phyloP scores from a whole-genome alignment of 164 flowering plant species.

The Santalum album region DNA sequence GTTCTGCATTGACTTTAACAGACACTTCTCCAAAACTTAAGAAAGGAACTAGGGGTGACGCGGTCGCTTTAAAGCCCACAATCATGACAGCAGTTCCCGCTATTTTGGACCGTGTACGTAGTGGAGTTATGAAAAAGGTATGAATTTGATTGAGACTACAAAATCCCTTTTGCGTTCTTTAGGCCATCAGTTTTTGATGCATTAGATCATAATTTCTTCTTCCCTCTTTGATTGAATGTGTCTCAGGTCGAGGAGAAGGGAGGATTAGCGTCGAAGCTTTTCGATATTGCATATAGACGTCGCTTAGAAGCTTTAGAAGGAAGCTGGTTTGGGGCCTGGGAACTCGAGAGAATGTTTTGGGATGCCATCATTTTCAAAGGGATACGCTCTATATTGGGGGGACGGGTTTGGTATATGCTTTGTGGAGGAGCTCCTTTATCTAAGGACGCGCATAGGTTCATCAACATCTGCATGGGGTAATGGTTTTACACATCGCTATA shows the following conservation, averaged over 20 bases:
- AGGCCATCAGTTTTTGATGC: conserved; percentile 1
- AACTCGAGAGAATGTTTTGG: conserved; percentile 66
- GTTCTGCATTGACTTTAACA: conserved; percentile 75
- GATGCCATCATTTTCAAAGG: conserved; percentile 55
- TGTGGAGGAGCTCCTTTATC: conserved; percentile 99
- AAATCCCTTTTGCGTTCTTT: too few relatives aligned
- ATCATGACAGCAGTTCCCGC: conserved; percentile 91
- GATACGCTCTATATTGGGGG: conserved; percentile 67
- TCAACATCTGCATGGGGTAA: conserved; percentile 95
- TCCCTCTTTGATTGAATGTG: too few relatives aligned
- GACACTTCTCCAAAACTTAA: conserved; percentile 79
- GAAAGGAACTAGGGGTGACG: conserved; percentile 86
- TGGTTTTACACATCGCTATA: neutral
- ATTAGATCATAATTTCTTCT: too few relatives aligned
- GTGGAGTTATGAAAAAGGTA: conserved; percentile 86
- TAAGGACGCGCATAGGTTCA: conserved; percentile 73
- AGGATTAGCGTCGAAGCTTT: conserved; percentile 59
- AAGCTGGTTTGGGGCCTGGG: conserved; percentile 96
- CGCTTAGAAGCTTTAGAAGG: conserved; percentile 72
- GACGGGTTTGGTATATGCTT: conserved; percentile 63
- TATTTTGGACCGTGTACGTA: conserved; percentile 88
- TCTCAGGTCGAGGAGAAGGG: conserved; percentile 79
- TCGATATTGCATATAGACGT: conserved; percentile 59
- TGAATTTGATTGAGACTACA: conserved; percentile 6
- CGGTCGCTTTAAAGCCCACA: conserved; percentile 64